Evolutionary conservation across 176 grass and related monocot genomes (phyloP).

Genomic region (Paspalum notatum): DNA sequence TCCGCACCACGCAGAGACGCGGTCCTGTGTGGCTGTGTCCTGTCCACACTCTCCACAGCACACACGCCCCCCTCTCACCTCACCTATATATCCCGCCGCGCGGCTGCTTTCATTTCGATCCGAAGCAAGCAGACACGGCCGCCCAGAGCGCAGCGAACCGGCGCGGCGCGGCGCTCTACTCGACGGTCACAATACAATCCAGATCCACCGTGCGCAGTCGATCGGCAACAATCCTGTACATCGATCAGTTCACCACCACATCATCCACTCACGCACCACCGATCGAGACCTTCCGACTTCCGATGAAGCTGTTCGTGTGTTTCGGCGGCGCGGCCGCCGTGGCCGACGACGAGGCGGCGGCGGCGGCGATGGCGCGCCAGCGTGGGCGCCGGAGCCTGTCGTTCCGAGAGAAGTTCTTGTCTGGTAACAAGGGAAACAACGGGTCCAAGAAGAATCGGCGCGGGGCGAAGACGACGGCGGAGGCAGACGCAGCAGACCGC

Average conservation of each 20-base stretch:
- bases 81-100: background rate
- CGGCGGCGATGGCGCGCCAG: background rate
- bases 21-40: too few relatives aligned
- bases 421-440: background rate
- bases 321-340: constrained; percentile 36
- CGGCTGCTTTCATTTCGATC: background rate
- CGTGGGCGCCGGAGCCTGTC: background rate
- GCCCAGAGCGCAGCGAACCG: background rate
- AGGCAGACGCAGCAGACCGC: background rate
- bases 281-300: background rate
- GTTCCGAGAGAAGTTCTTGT: background rate
- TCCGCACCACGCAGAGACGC: background rate
- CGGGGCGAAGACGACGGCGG: background rate
- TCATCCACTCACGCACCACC: too few relatives aligned
- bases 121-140: background rate
- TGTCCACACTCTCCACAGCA: background rate
- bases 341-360: background rate
- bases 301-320: constrained; percentile 35
- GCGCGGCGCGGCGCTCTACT: background rate
- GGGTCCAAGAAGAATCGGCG: too few relatives aligned
- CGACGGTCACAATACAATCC: too few relatives aligned
- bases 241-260: too few relatives aligned
- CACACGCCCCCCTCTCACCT: background rate
- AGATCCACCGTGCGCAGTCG: too few relatives aligned
- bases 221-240: too few relatives aligned